phyloP scores from a whole-genome alignment of 129 eudicot genomes.

The Lactuca saligna region DNA sequence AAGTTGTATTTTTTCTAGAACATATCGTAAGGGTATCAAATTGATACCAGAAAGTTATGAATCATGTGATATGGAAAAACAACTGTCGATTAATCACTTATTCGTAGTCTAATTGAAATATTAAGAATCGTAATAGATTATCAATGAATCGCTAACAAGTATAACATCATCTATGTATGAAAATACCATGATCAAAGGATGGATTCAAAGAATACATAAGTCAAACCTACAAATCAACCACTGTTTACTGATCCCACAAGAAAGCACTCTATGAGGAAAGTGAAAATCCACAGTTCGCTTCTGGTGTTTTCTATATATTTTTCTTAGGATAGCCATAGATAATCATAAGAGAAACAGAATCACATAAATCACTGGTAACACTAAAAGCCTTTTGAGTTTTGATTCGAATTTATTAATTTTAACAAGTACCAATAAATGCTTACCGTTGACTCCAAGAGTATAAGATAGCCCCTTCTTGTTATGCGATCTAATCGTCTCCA shows the following conservation, averaged over 20 bases:
- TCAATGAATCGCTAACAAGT: background rate
- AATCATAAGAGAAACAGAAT: background rate
- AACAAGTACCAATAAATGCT: constrained; percentile 14
- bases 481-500: constrained; percentile 77
- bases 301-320: no score
- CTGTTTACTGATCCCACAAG: background rate
- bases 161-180: background rate
- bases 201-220: background rate
- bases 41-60: background rate
- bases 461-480: constrained; percentile 67
- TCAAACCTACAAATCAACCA: background rate
- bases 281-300: no score
- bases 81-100: background rate
- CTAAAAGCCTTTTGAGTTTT: background rate
- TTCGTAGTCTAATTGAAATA: background rate
- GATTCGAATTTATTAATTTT: background rate
- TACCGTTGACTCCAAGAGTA: constrained; percentile 83
- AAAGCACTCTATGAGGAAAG: no score
- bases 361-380: no score
- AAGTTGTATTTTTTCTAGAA: background rate
- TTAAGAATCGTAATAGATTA: background rate
- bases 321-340: no score
- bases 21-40: no score
- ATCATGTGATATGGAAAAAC: constrained; percentile 1
- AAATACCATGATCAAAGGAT: background rate